Percentiles rank a stretch among this genome's conserved stretches.
phyloP scores from a whole-genome alignment of 441 rosid species.

The Croton setiger region DNA sequence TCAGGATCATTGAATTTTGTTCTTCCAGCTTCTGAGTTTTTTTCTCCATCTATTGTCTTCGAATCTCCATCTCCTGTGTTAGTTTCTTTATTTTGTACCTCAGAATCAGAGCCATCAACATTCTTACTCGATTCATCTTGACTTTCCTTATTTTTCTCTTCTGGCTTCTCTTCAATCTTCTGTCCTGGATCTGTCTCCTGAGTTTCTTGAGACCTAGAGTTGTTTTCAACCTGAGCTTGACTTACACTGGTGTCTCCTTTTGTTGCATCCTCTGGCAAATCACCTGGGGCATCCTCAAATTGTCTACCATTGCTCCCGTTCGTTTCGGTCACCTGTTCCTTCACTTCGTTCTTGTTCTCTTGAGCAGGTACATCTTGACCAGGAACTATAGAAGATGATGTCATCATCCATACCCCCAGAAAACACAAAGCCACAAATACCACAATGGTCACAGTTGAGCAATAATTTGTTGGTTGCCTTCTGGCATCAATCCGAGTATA shows the following conservation, averaged over 20 bases:
- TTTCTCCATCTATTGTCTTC: constrained; percentile 16
- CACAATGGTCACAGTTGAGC: constrained; percentile 69
- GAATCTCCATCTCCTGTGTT: constrained; percentile 22
- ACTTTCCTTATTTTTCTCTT: constrained; percentile 16
- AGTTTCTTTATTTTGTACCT: constrained; percentile 27
- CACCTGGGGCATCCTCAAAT: constrained; percentile 51
- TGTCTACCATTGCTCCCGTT: constrained; percentile 37
- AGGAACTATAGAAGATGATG: constrained; percentile 68
- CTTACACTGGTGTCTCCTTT: constrained; percentile 42
- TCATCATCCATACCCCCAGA: constrained; percentile 96
- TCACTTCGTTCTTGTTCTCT: constrained; percentile 49
- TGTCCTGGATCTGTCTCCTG: constrained; percentile 39
- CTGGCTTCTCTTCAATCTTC: constrained; percentile 21
- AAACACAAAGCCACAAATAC: constrained; percentile 82
- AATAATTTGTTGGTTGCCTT: constrained; percentile 61
- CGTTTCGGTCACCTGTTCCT: constrained; percentile 38
- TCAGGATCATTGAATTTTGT: constrained; percentile 34
- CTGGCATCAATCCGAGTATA: constrained; percentile 70
- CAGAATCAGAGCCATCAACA: constrained; percentile 31
- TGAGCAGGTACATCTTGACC: constrained; percentile 50
- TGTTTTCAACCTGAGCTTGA: constrained; percentile 23
- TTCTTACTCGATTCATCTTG: constrained; percentile 31
- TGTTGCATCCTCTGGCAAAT: constrained; percentile 52
- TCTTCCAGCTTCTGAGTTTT: constrained; percentile 37
- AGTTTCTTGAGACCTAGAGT: constrained; percentile 29